These are phyloP conservation scores for Pelargonium fulgidum DNA, from an alignment of 441 rosid species.

Conservation along the genomic window DNA sequence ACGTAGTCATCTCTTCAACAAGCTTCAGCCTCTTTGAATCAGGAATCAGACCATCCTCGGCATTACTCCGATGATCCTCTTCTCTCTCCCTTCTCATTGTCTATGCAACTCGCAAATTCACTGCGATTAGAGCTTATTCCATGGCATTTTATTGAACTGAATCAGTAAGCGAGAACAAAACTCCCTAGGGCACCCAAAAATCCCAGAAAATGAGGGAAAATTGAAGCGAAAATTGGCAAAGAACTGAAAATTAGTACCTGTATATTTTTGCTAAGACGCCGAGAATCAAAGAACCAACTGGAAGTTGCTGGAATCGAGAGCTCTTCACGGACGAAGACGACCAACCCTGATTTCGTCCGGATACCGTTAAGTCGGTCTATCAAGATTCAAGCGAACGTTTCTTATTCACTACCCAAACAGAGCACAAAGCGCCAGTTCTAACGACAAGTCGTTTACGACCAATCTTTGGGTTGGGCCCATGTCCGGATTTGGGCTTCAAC, in stretches of 20 bases:
- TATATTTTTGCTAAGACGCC: not conserved
- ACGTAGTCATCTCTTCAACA: constrained; percentile 27
- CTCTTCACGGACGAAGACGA: too few relatives aligned
- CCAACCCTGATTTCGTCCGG: too few relatives aligned
- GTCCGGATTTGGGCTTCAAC: too few relatives aligned
- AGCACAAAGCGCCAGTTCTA: too few relatives aligned
- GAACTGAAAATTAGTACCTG: not conserved
- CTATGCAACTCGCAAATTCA: not conserved
- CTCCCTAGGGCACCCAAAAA: not conserved
- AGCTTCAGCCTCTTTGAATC: constrained; percentile 44
- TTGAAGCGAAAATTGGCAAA: not conserved
- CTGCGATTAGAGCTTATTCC: constrained; percentile 6
- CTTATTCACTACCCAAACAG: too few relatives aligned
- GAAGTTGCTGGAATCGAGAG: too few relatives aligned
- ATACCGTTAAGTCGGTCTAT: too few relatives aligned
- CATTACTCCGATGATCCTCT: constrained; percentile 25
- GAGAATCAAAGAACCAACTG: too few relatives aligned
- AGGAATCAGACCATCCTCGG: constrained; percentile 24
- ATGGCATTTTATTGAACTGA: not conserved
- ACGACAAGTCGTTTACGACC: too few relatives aligned
- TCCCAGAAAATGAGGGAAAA: not conserved
- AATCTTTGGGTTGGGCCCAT: too few relatives aligned
- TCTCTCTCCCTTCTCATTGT: constrained; percentile 48
- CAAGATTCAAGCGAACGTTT: too few relatives aligned
- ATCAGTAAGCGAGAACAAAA: too few relatives aligned